Conservation (phyloP, 352 stramenopile species). For the Phytopythium vexans region DNA sequence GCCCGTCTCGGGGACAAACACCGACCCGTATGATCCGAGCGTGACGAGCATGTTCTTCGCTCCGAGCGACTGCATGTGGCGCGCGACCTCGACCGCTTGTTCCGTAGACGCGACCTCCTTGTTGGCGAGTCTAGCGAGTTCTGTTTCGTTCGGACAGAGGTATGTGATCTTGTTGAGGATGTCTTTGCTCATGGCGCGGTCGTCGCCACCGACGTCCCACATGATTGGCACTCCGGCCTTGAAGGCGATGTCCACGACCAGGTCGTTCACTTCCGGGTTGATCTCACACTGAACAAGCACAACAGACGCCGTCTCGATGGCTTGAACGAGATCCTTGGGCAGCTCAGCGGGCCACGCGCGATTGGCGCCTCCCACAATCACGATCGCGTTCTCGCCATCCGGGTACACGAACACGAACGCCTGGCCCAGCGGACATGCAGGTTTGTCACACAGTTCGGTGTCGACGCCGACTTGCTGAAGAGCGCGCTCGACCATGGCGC, state of each 20-base stretch:
- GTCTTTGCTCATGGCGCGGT: slow-evolving; percentile 49
- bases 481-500: slow-evolving; percentile 31
- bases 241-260: slow-evolving; percentile 46
- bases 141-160: slow-evolving; percentile 79
- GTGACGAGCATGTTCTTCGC: slow-evolving; percentile 65
- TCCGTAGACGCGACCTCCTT: slow-evolving; percentile 33
- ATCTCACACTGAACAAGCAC: slow-evolving; percentile 79
- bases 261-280: slow-evolving; percentile 43
- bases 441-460: slow-evolving; percentile 32
- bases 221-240: slow-evolving; percentile 53
- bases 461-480: slow-evolving; percentile 34
- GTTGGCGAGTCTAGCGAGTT: slow-evolving; percentile 48
- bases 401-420: slow-evolving; percentile 83
- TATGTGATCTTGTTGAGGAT: slow-evolving; percentile 56
- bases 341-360: slow-evolving; percentile 49
- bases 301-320: slow-evolving; percentile 50
- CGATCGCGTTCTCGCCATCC: slow-evolving; percentile 80
- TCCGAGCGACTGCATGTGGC: slow-evolving; percentile 40
- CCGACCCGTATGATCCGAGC: slow-evolving; percentile 56
- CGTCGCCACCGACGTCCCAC: slow-evolving; percentile 76
- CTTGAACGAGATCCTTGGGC: slow-evolving; percentile 23
- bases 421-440: slow-evolving; percentile 50
- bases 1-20: slow-evolving; percentile 48
- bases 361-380: slow-evolving; percentile 80
- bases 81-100: slow-evolving; percentile 52